phyloP scores from a whole-genome alignment of 2,329 filamentous ascomycete genomes.

The Magnaporthiopsis incrustans region DNA sequence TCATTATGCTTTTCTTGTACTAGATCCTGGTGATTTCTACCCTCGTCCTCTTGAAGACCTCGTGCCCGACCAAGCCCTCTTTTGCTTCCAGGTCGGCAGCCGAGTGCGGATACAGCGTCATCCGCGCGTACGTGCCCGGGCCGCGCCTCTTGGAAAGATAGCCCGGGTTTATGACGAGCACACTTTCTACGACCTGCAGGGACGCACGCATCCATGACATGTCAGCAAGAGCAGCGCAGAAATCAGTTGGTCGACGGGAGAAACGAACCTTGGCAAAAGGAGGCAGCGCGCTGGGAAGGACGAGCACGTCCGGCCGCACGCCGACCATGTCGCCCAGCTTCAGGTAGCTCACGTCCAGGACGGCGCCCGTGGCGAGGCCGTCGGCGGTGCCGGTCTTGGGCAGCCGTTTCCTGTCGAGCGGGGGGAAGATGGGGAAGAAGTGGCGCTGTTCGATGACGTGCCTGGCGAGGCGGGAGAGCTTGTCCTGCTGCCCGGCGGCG shows the following conservation, averaged over 20 bases:
- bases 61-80: slow-evolving; percentile 57
- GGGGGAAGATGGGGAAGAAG: slow-evolving; percentile 84
- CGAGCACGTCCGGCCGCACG: slow-evolving; percentile 74
- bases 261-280: slow-evolving; percentile 75
- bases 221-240: too few species aligned
- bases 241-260: too few species aligned
- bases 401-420: slow-evolving; percentile 59
- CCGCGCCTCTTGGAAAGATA: slow-evolving; percentile 76
- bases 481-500: slow-evolving; percentile 38
- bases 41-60: slow-evolving; percentile 71
- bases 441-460: slow-evolving; percentile 85
- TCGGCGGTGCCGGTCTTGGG: slow-evolving; percentile 55
- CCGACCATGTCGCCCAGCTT: slow-evolving; percentile 88
- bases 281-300: slow-evolving; percentile 74
- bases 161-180: slow-evolving; percentile 86
- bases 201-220: too few species aligned
- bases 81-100: slow-evolving; percentile 50
- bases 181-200: slow-evolving; percentile 77
- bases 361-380: slow-evolving; percentile 60
- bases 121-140: slow-evolving; percentile 75
- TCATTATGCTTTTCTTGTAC: slow-evolving; percentile 4
- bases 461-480: slow-evolving; percentile 63
- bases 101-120: slow-evolving; percentile 62
- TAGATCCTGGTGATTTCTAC: slow-evolving; percentile 81
- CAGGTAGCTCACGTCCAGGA: slow-evolving; percentile 75